A percentile compares a stretch with the other conserved stretches of the same genome.
phyloP scores from a whole-genome alignment of 257 asterid genomes.

The Catharanthus roseus region DNA sequence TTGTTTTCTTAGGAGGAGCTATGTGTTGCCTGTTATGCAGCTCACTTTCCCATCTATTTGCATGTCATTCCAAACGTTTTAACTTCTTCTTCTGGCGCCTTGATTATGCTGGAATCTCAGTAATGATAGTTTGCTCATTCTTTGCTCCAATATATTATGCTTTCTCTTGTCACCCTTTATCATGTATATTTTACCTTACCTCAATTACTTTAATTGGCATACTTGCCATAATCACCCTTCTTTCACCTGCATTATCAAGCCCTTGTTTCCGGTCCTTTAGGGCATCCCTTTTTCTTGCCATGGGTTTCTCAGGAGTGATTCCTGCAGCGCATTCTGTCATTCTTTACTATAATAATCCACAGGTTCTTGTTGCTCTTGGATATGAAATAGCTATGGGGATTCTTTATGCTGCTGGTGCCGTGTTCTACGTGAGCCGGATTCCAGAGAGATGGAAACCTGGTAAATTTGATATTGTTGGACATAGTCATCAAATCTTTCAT shows the following conservation, averaged over 20 bases:
- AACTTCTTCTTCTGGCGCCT: constrained; percentile 87
- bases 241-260: constrained; percentile 59
- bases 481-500: constrained; percentile 93
- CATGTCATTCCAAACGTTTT: constrained; percentile 81
- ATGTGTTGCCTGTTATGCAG: constrained; percentile 75
- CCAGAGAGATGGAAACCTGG: constrained; percentile 95
- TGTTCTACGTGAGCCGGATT: constrained; percentile 59
- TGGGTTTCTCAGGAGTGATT: constrained; percentile 83
- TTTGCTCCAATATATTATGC: constrained; percentile 73
- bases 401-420: constrained; percentile 65
- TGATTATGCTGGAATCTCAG: constrained; percentile 78
- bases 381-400: constrained; percentile 73
- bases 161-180: constrained; percentile 54
- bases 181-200: constrained; percentile 57
- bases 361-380: constrained; percentile 45
- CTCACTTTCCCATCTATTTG: constrained; percentile 70
- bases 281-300: constrained; percentile 61
- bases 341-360: constrained; percentile 50
- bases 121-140: constrained; percentile 86
- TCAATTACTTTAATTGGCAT: constrained; percentile 53
- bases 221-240: constrained; percentile 51
- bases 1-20: constrained; percentile 79
- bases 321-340: constrained; percentile 75
- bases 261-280: constrained; percentile 61
- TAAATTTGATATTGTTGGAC: constrained; percentile 74